phyloP scores from a whole-genome alignment of 2,329 filamentous ascomycete species.

The Verticillium nubilum region DNA sequence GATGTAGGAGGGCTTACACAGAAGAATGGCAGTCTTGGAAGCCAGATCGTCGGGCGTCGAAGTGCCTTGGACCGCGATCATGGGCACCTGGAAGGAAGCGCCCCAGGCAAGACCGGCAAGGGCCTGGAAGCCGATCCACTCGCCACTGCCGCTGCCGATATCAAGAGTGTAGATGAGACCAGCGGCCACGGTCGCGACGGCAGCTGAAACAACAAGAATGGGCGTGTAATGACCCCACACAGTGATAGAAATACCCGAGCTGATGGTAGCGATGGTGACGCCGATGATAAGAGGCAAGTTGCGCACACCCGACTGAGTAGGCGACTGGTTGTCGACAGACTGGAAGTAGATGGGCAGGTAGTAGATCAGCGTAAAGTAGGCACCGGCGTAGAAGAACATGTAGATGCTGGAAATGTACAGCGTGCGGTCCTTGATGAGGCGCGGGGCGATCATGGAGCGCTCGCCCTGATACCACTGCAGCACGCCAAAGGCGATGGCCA shows the following conservation, averaged over 20 bases:
- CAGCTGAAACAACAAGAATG: constrained; percentile 30
- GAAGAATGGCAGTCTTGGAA: constrained; percentile 36
- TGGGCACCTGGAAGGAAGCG: constrained; percentile 36
- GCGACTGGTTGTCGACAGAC: constrained; percentile 32
- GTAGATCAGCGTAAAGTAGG: constrained; percentile 23
- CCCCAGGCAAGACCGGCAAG: constrained; percentile 37
- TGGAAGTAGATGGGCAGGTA: constrained; percentile 42
- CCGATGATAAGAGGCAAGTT: constrained; percentile 33
- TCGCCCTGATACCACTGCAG: constrained; percentile 34
- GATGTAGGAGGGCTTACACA: too few species aligned
- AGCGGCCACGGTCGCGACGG: constrained; percentile 28
- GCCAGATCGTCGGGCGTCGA: constrained; percentile 35
- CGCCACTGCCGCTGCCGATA: constrained; percentile 21
- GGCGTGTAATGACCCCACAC: constrained; percentile 38
- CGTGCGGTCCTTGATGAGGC: constrained; percentile 32
- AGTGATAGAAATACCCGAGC: constrained; percentile 27
- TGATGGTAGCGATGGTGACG: constrained; percentile 26
- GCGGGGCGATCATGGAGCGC: constrained; percentile 35
- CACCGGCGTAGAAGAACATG: constrained; percentile 31
- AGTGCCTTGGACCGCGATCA: constrained; percentile 40
- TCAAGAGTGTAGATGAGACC: constrained; percentile 37
- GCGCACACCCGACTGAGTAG: constrained; percentile 33
- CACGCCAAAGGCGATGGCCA: constrained; percentile 23
- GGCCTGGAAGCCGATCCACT: constrained; percentile 40
- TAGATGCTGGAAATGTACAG: constrained; percentile 28